A percentile compares a stretch with the other conserved stretches of the same genome.
Conservation (phyloP, 306 rosid species). For the Comarum palustre region DNA sequence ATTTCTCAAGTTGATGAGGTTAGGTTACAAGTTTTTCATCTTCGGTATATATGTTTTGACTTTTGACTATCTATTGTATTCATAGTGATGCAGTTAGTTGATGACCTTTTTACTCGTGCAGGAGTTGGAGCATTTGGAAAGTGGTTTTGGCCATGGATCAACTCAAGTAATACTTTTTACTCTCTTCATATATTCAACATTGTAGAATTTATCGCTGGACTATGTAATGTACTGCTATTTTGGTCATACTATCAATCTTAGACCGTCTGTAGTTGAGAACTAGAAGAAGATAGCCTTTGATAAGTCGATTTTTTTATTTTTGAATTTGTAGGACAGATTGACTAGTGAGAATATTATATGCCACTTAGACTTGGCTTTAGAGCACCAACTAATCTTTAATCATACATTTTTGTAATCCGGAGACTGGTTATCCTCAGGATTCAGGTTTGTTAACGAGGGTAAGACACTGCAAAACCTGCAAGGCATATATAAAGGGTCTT, state of each 20-base stretch:
- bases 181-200: background rate
- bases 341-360: background rate
- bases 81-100: background rate
- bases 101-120: slow-evolving; percentile 10
- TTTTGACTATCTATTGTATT: background rate
- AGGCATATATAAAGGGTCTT: slow-evolving; percentile 31
- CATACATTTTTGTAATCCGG: background rate
- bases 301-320: background rate
- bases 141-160: slow-evolving; percentile 17
- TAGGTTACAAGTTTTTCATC: background rate
- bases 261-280: background rate
- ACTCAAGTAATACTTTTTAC: slow-evolving; percentile 1
- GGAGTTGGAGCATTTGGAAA: slow-evolving; percentile 17
- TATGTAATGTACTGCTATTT: background rate
- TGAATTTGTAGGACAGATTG: background rate
- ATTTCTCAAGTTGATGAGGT: slow-evolving; percentile 31
- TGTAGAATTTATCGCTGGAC: background rate
- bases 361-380: background rate
- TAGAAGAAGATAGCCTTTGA: background rate
- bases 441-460: slow-evolving; percentile 31
- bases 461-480: slow-evolving; percentile 39
- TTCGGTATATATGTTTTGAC: background rate
- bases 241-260: background rate
- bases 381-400: background rate
- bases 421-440: slow-evolving; percentile 18